These are phyloP conservation scores for Ceriops zippeliana DNA, from an alignment of 345 rosid species.

Conservation along the genomic window DNA sequence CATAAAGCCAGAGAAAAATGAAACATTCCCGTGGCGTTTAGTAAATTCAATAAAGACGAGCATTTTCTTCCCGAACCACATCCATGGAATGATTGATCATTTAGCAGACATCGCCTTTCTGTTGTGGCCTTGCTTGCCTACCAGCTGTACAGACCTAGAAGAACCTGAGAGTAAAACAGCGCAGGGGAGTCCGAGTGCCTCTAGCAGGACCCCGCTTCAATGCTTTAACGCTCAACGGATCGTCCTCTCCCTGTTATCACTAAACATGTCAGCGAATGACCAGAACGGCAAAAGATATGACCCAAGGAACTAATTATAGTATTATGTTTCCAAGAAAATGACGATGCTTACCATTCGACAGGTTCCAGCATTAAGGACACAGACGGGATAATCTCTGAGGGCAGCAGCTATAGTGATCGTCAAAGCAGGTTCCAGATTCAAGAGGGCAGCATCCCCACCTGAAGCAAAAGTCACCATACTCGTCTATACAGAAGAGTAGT, in stretches of 20 bases:
- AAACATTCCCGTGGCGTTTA: background rate
- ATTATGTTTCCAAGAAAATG: background rate
- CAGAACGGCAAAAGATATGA: background rate
- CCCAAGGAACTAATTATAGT: background rate
- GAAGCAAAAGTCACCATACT: slow-evolving; percentile 14
- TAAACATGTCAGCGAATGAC: background rate
- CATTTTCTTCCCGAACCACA: too few relatives aligned
- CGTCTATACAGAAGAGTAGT: slow-evolving; percentile 24
- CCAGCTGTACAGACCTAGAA: background rate
- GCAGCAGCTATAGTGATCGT: slow-evolving; percentile 25
- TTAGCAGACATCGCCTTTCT: background rate
- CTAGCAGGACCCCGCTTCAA: slow-evolving; percentile 16
- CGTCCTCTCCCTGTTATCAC: slow-evolving; percentile 23
- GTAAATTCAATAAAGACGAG: too few relatives aligned
- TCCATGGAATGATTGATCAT: too few relatives aligned
- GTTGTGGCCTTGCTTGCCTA: background rate
- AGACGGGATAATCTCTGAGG: slow-evolving; percentile 23
- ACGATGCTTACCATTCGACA: slow-evolving; percentile 14
- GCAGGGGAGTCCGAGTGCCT: slow-evolving; percentile 8
- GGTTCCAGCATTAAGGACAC: slow-evolving; percentile 23
- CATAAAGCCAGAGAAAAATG: background rate
- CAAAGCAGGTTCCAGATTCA: slow-evolving; percentile 29
- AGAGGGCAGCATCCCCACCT: slow-evolving; percentile 32
- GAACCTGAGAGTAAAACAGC: background rate
- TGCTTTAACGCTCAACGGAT: slow-evolving; percentile 10